phyloP scores from a whole-genome alignment of 495 filamentous ascomycete species.

The Aspergillus campestris region DNA sequence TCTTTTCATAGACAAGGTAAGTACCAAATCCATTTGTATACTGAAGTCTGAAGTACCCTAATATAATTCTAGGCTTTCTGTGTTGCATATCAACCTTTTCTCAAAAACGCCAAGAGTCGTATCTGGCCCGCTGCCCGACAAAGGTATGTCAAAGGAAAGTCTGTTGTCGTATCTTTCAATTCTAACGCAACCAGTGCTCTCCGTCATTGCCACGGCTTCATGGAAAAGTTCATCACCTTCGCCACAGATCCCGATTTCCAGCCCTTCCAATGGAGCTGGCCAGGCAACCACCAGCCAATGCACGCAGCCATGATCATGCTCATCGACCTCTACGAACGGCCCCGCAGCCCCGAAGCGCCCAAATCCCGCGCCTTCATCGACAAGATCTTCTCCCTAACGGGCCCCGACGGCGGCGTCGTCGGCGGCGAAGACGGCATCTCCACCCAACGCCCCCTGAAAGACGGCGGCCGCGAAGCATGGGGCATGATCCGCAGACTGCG shows the following conservation, averaged over 20 bases:
- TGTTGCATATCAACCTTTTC: slow-evolving; percentile 47
- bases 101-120: slow-evolving; percentile 47
- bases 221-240: slow-evolving; percentile 46
- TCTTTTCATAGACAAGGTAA: slow-evolving; percentile 38
- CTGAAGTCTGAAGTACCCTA: background rate
- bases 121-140: slow-evolving; percentile 46
- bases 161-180: background rate
- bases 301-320: slow-evolving; percentile 52
- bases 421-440: slow-evolving; percentile 43
- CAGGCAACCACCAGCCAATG: slow-evolving; percentile 49
- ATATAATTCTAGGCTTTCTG: slow-evolving; percentile 34
- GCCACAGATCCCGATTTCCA: slow-evolving; percentile 45
- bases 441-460: slow-evolving; percentile 38
- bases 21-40: background rate
- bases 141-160: slow-evolving; percentile 22
- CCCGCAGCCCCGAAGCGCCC: slow-evolving; percentile 39
- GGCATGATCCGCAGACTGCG: slow-evolving; percentile 45
- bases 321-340: slow-evolving; percentile 47
- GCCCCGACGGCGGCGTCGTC: slow-evolving; percentile 43
- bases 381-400: slow-evolving; percentile 43
- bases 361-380: slow-evolving; percentile 43
- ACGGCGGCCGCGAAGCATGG: slow-evolving; percentile 48
- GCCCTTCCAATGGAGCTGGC: slow-evolving; percentile 52
- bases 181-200: slow-evolving; percentile 30
- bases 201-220: slow-evolving; percentile 47